A percentile compares a stretch with the other conserved stretches of the same genome.
Evolutionary conservation across 306 rosid species (phyloP).

Genomic region (Chamaecrista fasciculata): DNA sequence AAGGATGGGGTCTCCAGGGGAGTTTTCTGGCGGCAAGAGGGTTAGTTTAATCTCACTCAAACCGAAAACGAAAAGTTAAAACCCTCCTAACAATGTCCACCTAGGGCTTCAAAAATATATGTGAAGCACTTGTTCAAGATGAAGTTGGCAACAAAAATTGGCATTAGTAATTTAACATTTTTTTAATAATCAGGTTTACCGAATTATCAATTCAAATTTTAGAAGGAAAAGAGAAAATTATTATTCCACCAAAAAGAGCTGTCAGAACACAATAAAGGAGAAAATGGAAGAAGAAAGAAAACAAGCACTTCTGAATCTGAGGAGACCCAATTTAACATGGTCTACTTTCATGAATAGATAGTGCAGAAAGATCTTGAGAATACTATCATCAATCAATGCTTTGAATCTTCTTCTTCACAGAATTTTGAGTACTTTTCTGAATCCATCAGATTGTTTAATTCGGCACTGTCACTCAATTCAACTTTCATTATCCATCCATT

Average conservation of each 20-base stretch:
- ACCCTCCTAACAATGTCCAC: no score
- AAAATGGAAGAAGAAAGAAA: not conserved
- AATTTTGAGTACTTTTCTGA: slow-evolving; percentile 79
- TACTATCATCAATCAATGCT: slow-evolving; percentile 57
- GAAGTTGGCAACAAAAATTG: not conserved
- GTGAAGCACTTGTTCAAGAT: not conserved
- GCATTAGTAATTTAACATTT: not conserved
- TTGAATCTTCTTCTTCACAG: slow-evolving; percentile 93
- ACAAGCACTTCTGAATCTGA: slow-evolving; percentile 6
- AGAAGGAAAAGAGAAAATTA: slow-evolving; percentile 20
- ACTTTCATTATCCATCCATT: slow-evolving; percentile 92
- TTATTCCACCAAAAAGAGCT: slow-evolving; percentile 19
- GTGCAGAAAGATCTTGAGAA: slow-evolving; percentile 21
- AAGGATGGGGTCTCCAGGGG: no score
- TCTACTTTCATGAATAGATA: slow-evolving; percentile 17
- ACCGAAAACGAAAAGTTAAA: no score
- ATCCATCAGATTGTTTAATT: slow-evolving; percentile 78
- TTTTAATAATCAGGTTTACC: slow-evolving; percentile 19
- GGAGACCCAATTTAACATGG: slow-evolving; percentile 29
- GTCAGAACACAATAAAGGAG: slow-evolving; percentile 16
- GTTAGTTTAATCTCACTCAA: no score
- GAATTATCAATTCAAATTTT: slow-evolving; percentile 6
- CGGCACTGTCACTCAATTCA: slow-evolving; percentile 49
- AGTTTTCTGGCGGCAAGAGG: no score
- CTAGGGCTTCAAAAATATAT: no score